Base-by-base conservation (phyloP, 306 rosid species). In the Begonia masoniana region DNA sequence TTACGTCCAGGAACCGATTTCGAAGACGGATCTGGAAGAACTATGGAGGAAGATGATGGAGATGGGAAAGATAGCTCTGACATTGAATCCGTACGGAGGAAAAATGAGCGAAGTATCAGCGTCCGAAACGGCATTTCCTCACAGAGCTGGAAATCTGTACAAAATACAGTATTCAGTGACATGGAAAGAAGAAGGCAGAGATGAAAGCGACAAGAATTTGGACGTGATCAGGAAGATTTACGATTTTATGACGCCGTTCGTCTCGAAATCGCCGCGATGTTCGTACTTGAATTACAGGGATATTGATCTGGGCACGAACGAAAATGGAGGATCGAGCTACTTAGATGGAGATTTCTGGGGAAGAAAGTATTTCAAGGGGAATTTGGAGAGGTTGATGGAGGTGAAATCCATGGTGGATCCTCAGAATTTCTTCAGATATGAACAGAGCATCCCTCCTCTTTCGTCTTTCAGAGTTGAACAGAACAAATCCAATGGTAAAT, bases 231-330 rank as follows among this genome's bases (percentile, higher is more conserved):
- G 82, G 53, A 59, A 53, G 62, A 64, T 78, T 3, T 77, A 77
- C 63, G 80, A 81, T 52, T 78, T 54, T 60, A 82, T 86, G 88
- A 71, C 76, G 4, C 93, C 88, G 12, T 54, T 58, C 59, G 88
- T 77, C 45, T 82, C 85, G 6, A 67, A 61, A 17, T 82, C 82
- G 11, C 85, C 95, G 2, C 75, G 93, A 66, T 48, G 85, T 60
- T 72, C 93, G 9, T 86, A 80, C 67, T 45, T 82, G 62, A 86
- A 86, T 61, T 86, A 76, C 49, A 76, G 87, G 62, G 95, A 85
- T 56, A 70, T 81, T 73, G 91, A 85, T 43, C 52, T 81, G 63
- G 95, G 95, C 0, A 76, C 59, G 12, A 82, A 86, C 69, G 68
- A 75, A 58, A 58, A 21, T 12, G 83, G 77, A 13, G 67, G 65